Conservation (phyloP, 345 rosid species). For the Ceriops decandra region DNA sequence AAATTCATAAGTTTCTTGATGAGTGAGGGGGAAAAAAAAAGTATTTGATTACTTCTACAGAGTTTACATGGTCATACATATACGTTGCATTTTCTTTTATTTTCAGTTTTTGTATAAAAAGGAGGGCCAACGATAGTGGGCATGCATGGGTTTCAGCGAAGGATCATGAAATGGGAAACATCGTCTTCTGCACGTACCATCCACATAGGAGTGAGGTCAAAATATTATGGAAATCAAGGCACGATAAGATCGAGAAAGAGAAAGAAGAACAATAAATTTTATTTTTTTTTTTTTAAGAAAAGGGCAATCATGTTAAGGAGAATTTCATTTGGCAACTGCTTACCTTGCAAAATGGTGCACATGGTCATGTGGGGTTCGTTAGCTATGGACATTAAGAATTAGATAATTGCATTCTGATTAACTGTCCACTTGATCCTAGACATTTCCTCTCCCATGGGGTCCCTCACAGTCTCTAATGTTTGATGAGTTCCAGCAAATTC, state of each 20-base stretch:
- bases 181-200: constrained; percentile 32
- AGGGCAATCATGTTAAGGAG: background rate
- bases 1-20: no score
- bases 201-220: constrained; percentile 1
- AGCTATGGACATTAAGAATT: background rate
- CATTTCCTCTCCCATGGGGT: constrained; percentile 33
- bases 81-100: background rate
- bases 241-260: constrained; percentile 5
- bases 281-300: no score
- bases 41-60: no score
- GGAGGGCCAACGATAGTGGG: background rate
- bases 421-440: constrained; percentile 41
- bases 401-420: constrained; percentile 9
- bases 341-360: constrained; percentile 39
- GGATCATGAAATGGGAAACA: constrained; percentile 21
- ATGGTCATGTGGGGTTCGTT: constrained; percentile 22
- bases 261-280: constrained; percentile 8
- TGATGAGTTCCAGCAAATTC: background rate
- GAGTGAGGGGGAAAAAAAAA: no score
- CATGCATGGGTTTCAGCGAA: constrained; percentile 38
- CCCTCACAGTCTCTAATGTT: constrained; percentile 18
- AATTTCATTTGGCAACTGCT: constrained; percentile 10
- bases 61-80: no score
- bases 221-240: constrained; percentile 16
- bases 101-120: background rate